Conservation (phyloP, 768 basidiomycete genomes). For the Podaxis rugospora region DNA sequence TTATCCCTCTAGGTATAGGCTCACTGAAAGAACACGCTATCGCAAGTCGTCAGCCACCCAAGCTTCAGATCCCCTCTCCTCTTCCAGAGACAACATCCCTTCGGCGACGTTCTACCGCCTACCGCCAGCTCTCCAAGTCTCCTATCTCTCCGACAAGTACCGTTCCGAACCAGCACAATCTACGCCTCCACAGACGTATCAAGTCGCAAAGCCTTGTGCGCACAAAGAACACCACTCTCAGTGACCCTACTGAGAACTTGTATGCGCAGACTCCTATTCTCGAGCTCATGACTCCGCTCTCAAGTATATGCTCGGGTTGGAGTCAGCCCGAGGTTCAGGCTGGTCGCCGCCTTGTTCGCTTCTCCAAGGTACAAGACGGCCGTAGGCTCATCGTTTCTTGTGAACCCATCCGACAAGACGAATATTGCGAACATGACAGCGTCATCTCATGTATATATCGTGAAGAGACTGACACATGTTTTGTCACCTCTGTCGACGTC, state of each 20-base stretch:
- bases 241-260: constrained; percentile 34
- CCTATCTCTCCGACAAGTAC: constrained; percentile 37
- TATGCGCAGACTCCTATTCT: constrained; percentile 54
- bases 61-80: constrained; percentile 26
- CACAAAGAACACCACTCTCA: constrained; percentile 28
- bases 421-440: constrained; percentile 69
- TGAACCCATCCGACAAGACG: constrained; percentile 66
- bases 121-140: constrained; percentile 26
- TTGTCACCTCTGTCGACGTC: constrained; percentile 93
- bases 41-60: constrained; percentile 22
- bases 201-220: constrained; percentile 40
- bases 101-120: constrained; percentile 31
- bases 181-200: constrained; percentile 37
- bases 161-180: constrained; percentile 29
- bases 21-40: constrained; percentile 14
- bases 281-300: constrained; percentile 54
- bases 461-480: constrained; percentile 70
- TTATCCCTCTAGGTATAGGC: constrained; percentile 11
- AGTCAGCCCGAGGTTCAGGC: constrained; percentile 57
- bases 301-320: constrained; percentile 55
- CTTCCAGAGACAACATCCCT: constrained; percentile 24
- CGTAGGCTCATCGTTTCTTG: constrained; percentile 75
- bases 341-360: constrained; percentile 84
- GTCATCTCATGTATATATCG: constrained; percentile 96
- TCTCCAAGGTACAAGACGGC: constrained; percentile 75